Evolutionary conservation across 371 early-diverging fungal species (phyloP).

Genomic region (Catenaria anguillulae): DNA sequence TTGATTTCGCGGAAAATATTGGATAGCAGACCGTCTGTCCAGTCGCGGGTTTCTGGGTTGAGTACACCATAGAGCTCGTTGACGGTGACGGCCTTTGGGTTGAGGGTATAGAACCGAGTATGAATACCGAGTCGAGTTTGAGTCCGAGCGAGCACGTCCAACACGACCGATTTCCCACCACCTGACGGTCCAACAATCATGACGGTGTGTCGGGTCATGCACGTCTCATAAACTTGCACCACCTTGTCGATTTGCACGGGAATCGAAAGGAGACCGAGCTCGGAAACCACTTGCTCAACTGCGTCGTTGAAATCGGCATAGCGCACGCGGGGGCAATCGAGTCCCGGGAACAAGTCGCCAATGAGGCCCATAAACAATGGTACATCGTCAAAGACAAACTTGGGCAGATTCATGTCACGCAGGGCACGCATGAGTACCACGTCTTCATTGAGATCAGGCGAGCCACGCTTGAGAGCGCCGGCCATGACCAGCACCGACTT

Average conservation of each 20-base stretch:
- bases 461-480: constrained; percentile 36
- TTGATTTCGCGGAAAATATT: constrained; percentile 44
- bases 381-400: constrained; percentile 43
- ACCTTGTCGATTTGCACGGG: constrained; percentile 44
- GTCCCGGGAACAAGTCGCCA: constrained; percentile 37
- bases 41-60: constrained; percentile 40
- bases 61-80: constrained; percentile 38
- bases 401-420: constrained; percentile 43
- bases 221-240: constrained; percentile 43
- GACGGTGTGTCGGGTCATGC: constrained; percentile 39
- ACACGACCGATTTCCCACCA: constrained; percentile 41
- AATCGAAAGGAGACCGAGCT: constrained; percentile 26
- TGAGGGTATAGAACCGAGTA: constrained; percentile 32
- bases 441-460: constrained; percentile 38
- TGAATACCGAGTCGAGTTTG: constrained; percentile 35
- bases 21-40: constrained; percentile 45
- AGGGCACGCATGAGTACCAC: constrained; percentile 42
- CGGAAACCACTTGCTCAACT: constrained; percentile 32
- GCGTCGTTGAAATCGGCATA: constrained; percentile 42
- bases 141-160: constrained; percentile 36
- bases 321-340: constrained; percentile 40
- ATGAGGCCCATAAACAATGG: constrained; percentile 40
- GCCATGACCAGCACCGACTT: constrained; percentile 30
- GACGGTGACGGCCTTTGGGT: constrained; percentile 44
- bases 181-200: constrained; percentile 46